A percentile compares a stretch with the other conserved stretches of the same genome.
These are phyloP conservation scores for Mycena pura DNA, from an alignment of 768 basidiomycete genomes.

Conservation along the genomic window DNA sequence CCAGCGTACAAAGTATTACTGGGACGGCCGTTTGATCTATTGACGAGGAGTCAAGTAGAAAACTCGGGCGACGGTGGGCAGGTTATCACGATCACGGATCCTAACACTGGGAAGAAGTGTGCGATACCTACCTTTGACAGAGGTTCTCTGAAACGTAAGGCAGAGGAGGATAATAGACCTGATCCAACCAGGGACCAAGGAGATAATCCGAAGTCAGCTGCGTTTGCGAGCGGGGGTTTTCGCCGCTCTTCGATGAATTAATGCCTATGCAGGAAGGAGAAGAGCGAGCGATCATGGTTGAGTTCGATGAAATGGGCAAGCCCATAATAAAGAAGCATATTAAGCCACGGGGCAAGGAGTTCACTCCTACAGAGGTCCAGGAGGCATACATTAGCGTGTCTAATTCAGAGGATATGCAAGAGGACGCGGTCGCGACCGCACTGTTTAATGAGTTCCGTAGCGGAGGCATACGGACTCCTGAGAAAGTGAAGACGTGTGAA, in stretches of 20 bases:
- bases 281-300: slow-evolving; percentile 3
- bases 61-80: no score
- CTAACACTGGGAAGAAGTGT: slow-evolving; percentile 22
- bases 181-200: not conserved
- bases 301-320: not conserved
- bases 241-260: slow-evolving; percentile 12
- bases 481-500: not conserved
- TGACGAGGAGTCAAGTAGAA: slow-evolving; percentile 31
- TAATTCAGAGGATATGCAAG: not conserved
- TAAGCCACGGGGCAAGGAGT: not conserved
- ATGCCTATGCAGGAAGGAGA: not conserved
- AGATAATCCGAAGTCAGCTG: no score
- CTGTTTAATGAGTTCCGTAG: not conserved
- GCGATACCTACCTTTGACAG: not conserved
- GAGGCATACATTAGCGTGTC: slow-evolving; percentile 2
- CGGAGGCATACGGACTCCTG: not conserved
- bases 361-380: not conserved
- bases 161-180: not conserved
- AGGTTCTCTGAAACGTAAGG: not conserved
- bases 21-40: slow-evolving; percentile 37
- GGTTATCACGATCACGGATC: slow-evolving; percentile 32
- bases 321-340: slow-evolving; percentile 1
- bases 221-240: slow-evolving; percentile 6
- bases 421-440: not conserved
- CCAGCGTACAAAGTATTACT: slow-evolving; percentile 36